These are phyloP conservation scores for Talaromyces rugulosus DNA, from an alignment of 2,329 filamentous ascomycete genomes.

Conservation along the genomic window DNA sequence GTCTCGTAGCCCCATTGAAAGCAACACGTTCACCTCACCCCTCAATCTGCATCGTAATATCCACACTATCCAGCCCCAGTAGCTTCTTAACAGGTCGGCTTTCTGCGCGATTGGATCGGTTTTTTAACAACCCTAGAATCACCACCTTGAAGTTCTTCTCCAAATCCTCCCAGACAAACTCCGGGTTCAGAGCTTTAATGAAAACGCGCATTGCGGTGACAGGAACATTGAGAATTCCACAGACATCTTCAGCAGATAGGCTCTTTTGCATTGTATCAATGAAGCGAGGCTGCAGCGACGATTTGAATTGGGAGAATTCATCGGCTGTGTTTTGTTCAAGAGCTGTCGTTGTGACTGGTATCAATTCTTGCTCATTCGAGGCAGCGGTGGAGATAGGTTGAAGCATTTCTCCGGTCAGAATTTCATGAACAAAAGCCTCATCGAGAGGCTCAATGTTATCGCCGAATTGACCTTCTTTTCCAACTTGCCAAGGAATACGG, in stretches of 20 bases:
- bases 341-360: not conserved
- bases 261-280: constrained; percentile 1
- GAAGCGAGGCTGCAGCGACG: not conserved
- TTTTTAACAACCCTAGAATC: constrained; percentile 4
- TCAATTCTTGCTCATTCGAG: not conserved
- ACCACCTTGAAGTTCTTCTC: constrained; percentile 6
- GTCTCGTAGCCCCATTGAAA: not conserved
- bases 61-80: not conserved
- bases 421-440: not conserved
- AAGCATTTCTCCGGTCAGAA: not conserved
- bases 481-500: constrained; percentile 5
- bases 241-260: constrained; percentile 3
- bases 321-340: not conserved
- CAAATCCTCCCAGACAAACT: constrained; percentile 3
- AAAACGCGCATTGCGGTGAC: constrained; percentile 5
- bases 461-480: not conserved
- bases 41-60: not conserved
- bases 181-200: constrained; percentile 1
- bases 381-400: not conserved
- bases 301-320: not conserved
- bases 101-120: constrained; percentile 4
- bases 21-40: not conserved
- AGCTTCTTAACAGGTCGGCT: constrained; percentile 4
- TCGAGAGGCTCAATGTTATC: constrained; percentile 2
- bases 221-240: not conserved